Percentiles rank a stretch among this genome's conserved stretches.
Conservation (phyloP, 495 filamentous ascomycete genomes). For the Talaromyces trachyspermus region DNA sequence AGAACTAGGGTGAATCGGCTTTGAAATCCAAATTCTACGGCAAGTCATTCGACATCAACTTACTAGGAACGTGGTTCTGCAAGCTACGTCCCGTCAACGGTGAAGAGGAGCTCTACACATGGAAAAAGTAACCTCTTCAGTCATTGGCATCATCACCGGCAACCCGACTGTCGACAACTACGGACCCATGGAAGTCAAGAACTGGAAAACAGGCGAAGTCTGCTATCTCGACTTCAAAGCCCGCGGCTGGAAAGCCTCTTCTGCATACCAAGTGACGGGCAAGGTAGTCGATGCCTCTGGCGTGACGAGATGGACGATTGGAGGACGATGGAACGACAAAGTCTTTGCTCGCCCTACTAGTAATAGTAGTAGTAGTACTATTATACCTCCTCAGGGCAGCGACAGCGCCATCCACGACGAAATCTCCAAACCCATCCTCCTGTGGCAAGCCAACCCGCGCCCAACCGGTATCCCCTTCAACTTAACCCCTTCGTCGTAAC, state of each 20-base stretch:
- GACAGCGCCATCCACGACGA: too few relatives aligned
- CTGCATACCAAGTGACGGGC: slow-evolving; percentile 78
- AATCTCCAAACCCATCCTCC: slow-evolving; percentile 66
- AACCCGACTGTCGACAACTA: slow-evolving; percentile 98
- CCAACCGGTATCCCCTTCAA: slow-evolving; percentile 91
- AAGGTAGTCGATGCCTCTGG: slow-evolving; percentile 72
- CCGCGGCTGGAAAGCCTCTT: slow-evolving; percentile 88
- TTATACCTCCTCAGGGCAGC: too few relatives aligned
- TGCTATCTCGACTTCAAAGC: slow-evolving; percentile 92
- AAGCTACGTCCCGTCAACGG: slow-evolving; percentile 71
- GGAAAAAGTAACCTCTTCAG: slow-evolving; percentile 99
- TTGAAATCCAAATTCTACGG: slow-evolving; percentile 97
- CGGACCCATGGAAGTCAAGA: slow-evolving; percentile 93
- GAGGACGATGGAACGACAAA: slow-evolving; percentile 95
- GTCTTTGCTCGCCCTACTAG: slow-evolving; percentile 92
- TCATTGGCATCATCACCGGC: slow-evolving; percentile 95
- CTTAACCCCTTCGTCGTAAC: slow-evolving; percentile 94
- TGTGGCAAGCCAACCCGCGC: slow-evolving; percentile 82
- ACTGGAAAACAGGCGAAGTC: slow-evolving; percentile 87
- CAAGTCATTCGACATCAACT: slow-evolving; percentile 94
- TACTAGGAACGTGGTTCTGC: slow-evolving; percentile 94
- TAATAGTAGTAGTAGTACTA: too few relatives aligned
- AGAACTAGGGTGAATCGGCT: slow-evolving; percentile 70
- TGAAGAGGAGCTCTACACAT: slow-evolving; percentile 87
- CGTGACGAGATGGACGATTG: slow-evolving; percentile 75